A percentile compares a stretch with the other conserved stretches of the same genome.
phyloP scores from a whole-genome alignment of 2,329 filamentous ascomycete genomes.

The Macrophomina phaseolina region DNA sequence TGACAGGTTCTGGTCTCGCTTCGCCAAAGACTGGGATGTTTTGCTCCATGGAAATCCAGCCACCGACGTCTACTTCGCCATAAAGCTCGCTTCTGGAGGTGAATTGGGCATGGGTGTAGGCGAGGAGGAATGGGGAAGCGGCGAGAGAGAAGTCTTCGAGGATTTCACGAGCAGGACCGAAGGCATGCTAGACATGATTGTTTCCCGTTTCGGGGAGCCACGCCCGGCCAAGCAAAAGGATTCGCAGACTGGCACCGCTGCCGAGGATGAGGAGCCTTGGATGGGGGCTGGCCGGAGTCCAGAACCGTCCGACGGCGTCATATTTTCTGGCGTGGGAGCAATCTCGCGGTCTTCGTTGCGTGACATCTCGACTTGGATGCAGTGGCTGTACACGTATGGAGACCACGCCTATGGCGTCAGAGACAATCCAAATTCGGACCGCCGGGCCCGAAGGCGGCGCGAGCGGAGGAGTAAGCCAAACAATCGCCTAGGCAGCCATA shows the following conservation, averaged over 20 bases:
- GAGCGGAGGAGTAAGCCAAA: constrained; percentile 37
- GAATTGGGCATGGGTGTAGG: constrained; percentile 94
- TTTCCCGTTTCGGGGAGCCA: constrained; percentile 79
- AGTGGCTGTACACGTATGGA: constrained; percentile 84
- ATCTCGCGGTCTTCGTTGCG: constrained; percentile 74
- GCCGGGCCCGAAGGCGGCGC: constrained; percentile 56
- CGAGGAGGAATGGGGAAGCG: constrained; percentile 92
- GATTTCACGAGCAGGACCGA: constrained; percentile 81
- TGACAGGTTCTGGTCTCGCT: constrained; percentile 79
- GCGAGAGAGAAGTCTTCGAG: constrained; percentile 90
- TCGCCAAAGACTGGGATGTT: constrained; percentile 77
- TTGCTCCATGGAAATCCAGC: constrained; percentile 88
- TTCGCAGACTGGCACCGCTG: constrained; percentile 30
- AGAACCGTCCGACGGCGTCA: constrained; percentile 76
- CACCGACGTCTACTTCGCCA: constrained; percentile 76
- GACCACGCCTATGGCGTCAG: constrained; percentile 83
- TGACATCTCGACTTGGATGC: constrained; percentile 83
- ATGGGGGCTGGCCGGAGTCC: constrained; percentile 73
- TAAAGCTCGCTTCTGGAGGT: constrained; percentile 87
- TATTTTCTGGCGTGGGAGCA: constrained; percentile 82
- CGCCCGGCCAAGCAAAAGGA: constrained; percentile 37
- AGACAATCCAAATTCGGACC: constrained; percentile 74
- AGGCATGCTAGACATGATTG: constrained; percentile 85
- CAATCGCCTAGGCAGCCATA: constrained; percentile 8
- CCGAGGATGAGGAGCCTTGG: constrained; percentile 60